Conservation (phyloP, 2,329 filamentous ascomycete species). For the Cercospora sesami region DNA sequence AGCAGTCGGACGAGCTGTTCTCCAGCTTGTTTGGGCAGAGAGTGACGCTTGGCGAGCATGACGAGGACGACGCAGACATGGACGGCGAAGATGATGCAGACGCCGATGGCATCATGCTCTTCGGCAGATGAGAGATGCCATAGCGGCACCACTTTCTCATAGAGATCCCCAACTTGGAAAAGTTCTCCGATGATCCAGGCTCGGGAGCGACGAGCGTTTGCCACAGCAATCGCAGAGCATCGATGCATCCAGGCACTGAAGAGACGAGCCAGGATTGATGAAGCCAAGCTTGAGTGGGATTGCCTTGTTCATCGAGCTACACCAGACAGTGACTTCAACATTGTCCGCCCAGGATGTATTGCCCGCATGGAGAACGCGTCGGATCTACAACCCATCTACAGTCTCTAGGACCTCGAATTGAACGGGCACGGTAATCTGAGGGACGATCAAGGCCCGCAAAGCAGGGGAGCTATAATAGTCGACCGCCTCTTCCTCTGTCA, state of each 20-base stretch:
- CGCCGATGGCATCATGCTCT: constrained; percentile 38
- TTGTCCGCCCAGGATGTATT: not conserved
- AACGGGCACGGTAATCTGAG: not conserved
- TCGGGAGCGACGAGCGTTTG: not conserved
- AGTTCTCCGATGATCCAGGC: not conserved
- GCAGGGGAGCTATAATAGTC: not conserved
- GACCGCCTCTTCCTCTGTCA: not conserved
- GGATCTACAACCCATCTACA: not conserved
- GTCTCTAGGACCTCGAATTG: not conserved
- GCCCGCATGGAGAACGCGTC: not conserved
- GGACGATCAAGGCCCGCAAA: not conserved
- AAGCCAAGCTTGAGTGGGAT: not conserved
- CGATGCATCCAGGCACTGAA: not conserved
- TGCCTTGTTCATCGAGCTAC: not conserved
- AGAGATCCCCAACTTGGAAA: not conserved
- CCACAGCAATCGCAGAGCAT: not conserved
- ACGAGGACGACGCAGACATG: constrained; percentile 37
- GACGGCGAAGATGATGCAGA: constrained; percentile 30
- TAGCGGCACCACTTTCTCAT: not conserved
- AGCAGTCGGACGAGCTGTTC: constrained; percentile 68
- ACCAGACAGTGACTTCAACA: not conserved
- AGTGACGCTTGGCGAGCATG: constrained; percentile 47
- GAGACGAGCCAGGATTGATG: not conserved
- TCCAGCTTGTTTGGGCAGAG: constrained; percentile 52
- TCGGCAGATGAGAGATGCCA: constrained; percentile 25